Base-by-base conservation (phyloP, 2,329 filamentous ascomycete species). In the Ascochyta clinopodiicola region DNA sequence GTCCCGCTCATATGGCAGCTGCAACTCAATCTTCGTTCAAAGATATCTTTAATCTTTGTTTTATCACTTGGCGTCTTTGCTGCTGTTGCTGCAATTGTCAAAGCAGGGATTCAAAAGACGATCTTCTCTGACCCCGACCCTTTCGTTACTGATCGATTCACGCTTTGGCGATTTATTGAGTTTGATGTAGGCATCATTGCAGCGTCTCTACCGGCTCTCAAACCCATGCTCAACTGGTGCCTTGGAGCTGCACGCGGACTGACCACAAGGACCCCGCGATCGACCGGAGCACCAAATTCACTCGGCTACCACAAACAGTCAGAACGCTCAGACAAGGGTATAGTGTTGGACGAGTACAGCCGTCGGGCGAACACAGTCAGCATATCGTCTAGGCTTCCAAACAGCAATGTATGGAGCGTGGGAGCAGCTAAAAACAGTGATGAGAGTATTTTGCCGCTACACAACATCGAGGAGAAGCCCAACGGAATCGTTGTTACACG, bases 91-190 rank as follows among this genome's bases (percentile, higher is more conserved):
- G 77, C 76, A 1, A 79, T 80, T 25, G 63, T 78, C 36, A 81
- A 81, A 58, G 71, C 75, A 1, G 62, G 74, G 6, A 67, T 71
- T 17, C 78, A 81, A 60, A 70, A 64, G 34, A 64, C 53, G 17
- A 71, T 77, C 45, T 64, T 79, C 42, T 34, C 53, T 0, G 66
- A 76, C 12, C 61, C 60, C 0, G 78, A 81, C 51, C 72, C 68
- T 31, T 73, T 68, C 9, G 76, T 74, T 42, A 47, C 69, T 42
- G 72, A 78, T 56, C 64, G 64, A 4, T 80, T 80, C 64, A 77
- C 75, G n/a, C 69, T 81, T 10, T 81, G 78, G 78, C 77, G 77
- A 58, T 75, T 72, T 55, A 73, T 80, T 45, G 78, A 81, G 55
- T 71, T 81, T 24, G 76, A 75, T 40, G 63, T 80, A 6, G 79